Evolutionary conservation across 768 basidiomycete species (phyloP).

Genomic region (Podaxis sp.): DNA sequence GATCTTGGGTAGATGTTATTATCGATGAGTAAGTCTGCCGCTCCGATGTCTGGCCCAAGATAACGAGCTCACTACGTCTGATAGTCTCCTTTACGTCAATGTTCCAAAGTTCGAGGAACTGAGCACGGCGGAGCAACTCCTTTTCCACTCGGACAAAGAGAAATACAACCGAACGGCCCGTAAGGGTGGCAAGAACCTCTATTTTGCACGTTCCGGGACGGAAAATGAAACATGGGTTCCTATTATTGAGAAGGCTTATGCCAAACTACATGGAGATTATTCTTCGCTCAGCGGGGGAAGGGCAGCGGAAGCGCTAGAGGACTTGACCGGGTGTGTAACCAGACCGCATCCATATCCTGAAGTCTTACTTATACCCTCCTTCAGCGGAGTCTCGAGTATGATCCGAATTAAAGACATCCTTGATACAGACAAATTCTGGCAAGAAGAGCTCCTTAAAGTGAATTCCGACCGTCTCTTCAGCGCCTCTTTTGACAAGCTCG

Average conservation of each 20-base stretch:
- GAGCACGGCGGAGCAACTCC: constrained; percentile 33
- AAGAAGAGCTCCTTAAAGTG: constrained; percentile 47
- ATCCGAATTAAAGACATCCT: constrained; percentile 48
- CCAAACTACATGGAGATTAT: constrained; percentile 52
- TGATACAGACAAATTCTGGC: constrained; percentile 50
- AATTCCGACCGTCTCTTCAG: constrained; percentile 53
- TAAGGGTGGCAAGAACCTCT: constrained; percentile 46
- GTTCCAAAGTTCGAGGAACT: constrained; percentile 53
- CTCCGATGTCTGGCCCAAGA: constrained; percentile 26
- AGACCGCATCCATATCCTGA: background rate
- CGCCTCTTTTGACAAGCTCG: constrained; percentile 41
- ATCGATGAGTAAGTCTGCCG: constrained; percentile 50
- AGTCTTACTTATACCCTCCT: background rate
- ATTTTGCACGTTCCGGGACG: constrained; percentile 47
- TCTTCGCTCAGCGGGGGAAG: constrained; percentile 32
- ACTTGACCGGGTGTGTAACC: constrained; percentile 49
- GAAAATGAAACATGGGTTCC: constrained; percentile 56
- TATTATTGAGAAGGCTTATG: constrained; percentile 55
- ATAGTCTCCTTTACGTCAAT: constrained; percentile 45
- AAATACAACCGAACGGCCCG: constrained; percentile 43
- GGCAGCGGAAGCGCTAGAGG: constrained; percentile 50
- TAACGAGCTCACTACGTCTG: background rate
- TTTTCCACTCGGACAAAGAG: constrained; percentile 52
- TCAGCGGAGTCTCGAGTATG: constrained; percentile 42
- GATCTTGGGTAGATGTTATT: constrained; percentile 50